Evolutionary conservation across 1,284 basidiomycete genomes (phyloP).

Genomic region (Pisolithus thermaeus): DNA sequence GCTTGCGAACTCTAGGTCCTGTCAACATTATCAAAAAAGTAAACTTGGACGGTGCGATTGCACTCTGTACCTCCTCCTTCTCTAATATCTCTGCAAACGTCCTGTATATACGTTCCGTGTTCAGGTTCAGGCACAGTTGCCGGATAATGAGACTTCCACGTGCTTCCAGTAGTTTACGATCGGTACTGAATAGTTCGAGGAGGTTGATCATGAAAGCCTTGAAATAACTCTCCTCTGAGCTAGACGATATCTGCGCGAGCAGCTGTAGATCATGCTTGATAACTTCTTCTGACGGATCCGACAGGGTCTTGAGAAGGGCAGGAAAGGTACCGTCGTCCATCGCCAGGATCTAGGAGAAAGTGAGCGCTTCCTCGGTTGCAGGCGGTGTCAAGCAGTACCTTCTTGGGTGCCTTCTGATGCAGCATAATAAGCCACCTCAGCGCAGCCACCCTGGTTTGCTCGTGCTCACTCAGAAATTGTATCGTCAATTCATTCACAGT

Average conservation of each 20-base stretch:
- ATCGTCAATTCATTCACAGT: constrained; percentile 91
- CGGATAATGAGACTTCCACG: constrained; percentile 95
- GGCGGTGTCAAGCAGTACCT: constrained; percentile 41
- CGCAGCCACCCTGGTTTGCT: constrained; percentile 92
- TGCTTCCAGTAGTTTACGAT: constrained; percentile 84
- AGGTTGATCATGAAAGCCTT: constrained; percentile 94
- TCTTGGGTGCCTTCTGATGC: constrained; percentile 94
- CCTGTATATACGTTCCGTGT: constrained; percentile 93
- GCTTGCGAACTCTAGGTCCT: constrained; percentile 96
- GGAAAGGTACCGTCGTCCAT: constrained; percentile 98
- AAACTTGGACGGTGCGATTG: background rate
- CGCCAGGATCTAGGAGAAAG: constrained; percentile 67
- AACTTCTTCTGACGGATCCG: constrained; percentile 95
- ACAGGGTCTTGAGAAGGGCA: constrained; percentile 90
- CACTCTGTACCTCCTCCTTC: constrained; percentile 77
- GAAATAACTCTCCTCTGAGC: constrained; percentile 93
- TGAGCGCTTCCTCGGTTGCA: background rate
- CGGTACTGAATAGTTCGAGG: constrained; percentile 92
- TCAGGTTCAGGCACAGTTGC: constrained; percentile 90
- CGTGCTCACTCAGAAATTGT: constrained; percentile 94
- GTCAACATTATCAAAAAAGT: constrained; percentile 2
- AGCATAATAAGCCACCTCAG: constrained; percentile 99
- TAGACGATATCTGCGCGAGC: constrained; percentile 93
- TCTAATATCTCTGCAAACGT: constrained; percentile 97
- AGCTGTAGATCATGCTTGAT: constrained; percentile 96